phyloP scores from a whole-genome alignment of 345 rosid genomes.

The Eucalyptus guilfoylei region DNA sequence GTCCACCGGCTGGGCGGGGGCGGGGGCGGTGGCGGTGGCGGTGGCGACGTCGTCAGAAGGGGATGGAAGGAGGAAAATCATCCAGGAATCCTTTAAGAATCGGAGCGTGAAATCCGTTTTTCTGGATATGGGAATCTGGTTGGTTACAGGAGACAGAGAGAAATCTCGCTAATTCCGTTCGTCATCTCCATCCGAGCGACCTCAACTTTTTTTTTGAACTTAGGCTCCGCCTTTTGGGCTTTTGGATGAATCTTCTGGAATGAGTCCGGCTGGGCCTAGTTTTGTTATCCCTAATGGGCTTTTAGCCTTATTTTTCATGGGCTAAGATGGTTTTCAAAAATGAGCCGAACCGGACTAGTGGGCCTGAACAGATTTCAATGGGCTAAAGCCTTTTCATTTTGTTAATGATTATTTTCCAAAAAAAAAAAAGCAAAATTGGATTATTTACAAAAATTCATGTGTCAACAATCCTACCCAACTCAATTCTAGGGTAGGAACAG shows the following conservation, averaged over 20 bases:
- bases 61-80: neutral
- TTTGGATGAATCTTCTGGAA: neutral
- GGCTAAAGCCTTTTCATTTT: neutral
- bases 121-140: neutral
- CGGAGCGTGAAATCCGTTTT: neutral
- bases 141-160: neutral
- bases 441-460: too few species aligned
- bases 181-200: too few species aligned
- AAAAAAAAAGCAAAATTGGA: neutral
- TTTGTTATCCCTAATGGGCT: neutral
- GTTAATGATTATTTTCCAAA: neutral
- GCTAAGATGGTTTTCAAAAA: neutral
- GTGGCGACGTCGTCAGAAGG: neutral
- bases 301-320: neutral
- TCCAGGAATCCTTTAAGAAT: neutral
- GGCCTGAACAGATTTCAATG: neutral
- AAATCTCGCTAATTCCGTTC: too few species aligned
- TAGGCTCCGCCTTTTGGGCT: neutral
- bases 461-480: fast-evolving
- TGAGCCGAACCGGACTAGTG: neutral
- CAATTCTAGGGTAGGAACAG: fast-evolving
- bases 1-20: fast-evolving
- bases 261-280: neutral
- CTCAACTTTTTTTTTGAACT: fast-evolving
- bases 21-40: fast-evolving